These are phyloP conservation scores for Albatrellus ellisii DNA, from an alignment of 768 basidiomycete species.

Conservation along the genomic window DNA sequence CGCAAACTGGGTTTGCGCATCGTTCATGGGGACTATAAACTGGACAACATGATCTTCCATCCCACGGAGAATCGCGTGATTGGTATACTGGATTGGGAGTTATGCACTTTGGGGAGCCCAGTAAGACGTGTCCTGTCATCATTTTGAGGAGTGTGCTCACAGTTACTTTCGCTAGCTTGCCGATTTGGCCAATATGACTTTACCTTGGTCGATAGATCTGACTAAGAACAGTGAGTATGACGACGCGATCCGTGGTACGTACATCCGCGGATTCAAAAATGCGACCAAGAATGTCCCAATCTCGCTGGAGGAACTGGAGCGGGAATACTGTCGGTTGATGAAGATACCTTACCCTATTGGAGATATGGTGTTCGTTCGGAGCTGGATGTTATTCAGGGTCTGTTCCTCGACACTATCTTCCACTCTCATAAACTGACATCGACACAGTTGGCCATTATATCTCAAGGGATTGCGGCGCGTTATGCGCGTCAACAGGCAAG, in stretches of 20 bases:
- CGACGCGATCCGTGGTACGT: slow-evolving; percentile 3
- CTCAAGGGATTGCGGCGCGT: slow-evolving; percentile 85
- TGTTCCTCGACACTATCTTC: slow-evolving; percentile 13
- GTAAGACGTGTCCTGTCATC: slow-evolving; percentile 27
- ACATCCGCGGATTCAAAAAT: slow-evolving; percentile 55
- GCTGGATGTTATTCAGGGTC: slow-evolving; percentile 80
- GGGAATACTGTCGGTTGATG: slow-evolving; percentile 63
- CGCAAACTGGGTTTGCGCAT: slow-evolving; percentile 63
- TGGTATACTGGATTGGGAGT: slow-evolving; percentile 94
- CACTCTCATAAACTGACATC: slow-evolving; percentile 11
- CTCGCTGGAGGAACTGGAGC: slow-evolving; percentile 58
- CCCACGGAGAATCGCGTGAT: slow-evolving; percentile 85
- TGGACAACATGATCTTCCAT: slow-evolving; percentile 96
- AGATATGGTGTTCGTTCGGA: slow-evolving; percentile 70
- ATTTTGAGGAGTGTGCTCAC: neutral
- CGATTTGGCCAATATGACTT: slow-evolving; percentile 82
- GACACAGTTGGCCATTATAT: slow-evolving; percentile 59
- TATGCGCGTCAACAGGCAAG: slow-evolving; percentile 80
- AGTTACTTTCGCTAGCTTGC: slow-evolving; percentile 38
- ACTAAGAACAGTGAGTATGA: slow-evolving; percentile 19
- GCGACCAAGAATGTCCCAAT: slow-evolving; percentile 42
- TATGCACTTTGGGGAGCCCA: slow-evolving; percentile 89
- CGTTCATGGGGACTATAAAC: slow-evolving; percentile 95
- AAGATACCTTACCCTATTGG: slow-evolving; percentile 58
- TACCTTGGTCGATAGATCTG: slow-evolving; percentile 61